Evolutionary conservation across 176 grass and related monocot species (phyloP).

Genomic region (Melocanna baccifera): DNA sequence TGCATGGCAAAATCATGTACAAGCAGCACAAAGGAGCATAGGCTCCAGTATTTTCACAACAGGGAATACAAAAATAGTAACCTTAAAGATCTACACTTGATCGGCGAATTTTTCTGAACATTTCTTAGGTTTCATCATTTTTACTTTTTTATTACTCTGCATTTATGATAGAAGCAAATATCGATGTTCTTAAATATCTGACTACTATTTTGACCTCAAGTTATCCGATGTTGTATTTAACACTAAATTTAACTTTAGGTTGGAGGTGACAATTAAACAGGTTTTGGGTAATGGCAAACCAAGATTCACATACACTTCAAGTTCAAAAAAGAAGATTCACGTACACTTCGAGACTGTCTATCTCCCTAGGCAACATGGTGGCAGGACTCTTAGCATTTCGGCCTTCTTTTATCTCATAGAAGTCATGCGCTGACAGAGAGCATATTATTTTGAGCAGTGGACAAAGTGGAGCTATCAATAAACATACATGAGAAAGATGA

Average conservation of each 20-base stretch:
- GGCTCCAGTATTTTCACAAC: neutral
- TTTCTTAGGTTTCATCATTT: neutral
- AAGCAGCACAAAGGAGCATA: neutral
- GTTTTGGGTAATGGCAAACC: neutral
- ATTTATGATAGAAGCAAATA: neutral
- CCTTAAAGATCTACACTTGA: neutral
- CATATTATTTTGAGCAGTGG: neutral
- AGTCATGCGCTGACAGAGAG: neutral
- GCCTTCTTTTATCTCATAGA: neutral
- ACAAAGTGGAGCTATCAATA: neutral
- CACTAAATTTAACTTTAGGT: neutral
- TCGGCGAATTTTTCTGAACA: neutral
- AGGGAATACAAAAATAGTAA: neutral
- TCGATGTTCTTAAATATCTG: neutral
- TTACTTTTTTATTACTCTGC: neutral
- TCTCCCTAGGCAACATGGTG: slow-evolving; percentile 13
- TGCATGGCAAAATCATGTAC: neutral
- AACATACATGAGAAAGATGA: neutral
- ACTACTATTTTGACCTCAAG: neutral
- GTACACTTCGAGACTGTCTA: neutral
- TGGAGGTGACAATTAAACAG: neutral
- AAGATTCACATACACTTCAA: neutral
- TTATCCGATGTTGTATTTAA: neutral
- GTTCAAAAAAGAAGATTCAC: neutral
- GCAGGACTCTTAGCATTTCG: neutral